Percentiles rank a stretch among this genome's conserved stretches.
phyloP scores from a whole-genome alignment of 2,329 filamentous ascomycete species.

The Beauveria sp. region DNA sequence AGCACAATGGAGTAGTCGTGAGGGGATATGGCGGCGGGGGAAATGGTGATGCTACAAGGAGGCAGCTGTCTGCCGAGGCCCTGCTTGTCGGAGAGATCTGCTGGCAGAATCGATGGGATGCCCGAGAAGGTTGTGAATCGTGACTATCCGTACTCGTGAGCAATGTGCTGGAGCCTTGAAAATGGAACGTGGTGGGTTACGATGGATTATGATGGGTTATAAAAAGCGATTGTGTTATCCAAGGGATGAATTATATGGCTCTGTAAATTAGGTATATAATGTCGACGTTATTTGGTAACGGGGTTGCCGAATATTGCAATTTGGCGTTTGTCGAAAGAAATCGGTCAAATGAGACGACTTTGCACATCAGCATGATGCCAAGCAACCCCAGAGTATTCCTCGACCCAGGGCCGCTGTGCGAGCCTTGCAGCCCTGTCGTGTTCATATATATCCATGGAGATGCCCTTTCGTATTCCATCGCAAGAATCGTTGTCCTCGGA shows the following conservation, averaged over 20 bases:
- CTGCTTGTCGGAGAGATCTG: not conserved
- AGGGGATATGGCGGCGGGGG: no score
- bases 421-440: not conserved
- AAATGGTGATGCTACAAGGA: not conserved
- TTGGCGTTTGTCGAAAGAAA: not conserved
- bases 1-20: constrained; percentile 41
- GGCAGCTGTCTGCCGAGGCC: no score
- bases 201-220: not conserved
- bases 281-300: not conserved
- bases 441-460: not conserved
- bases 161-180: not conserved
- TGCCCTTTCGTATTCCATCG: not conserved
- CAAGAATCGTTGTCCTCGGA: not conserved
- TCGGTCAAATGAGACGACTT: not conserved
- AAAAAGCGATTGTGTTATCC: not conserved
- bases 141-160: no score
- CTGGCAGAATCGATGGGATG: not conserved
- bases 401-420: no score
- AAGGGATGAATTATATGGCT: not conserved
- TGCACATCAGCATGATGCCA: not conserved
- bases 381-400: not conserved
- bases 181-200: not conserved
- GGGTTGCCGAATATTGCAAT: not conserved
- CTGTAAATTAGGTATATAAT: not conserved
- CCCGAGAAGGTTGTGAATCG: no score